Base-by-base conservation (phyloP, 78 protist genomes). In the Blattamonas nauphoetae region DNA sequence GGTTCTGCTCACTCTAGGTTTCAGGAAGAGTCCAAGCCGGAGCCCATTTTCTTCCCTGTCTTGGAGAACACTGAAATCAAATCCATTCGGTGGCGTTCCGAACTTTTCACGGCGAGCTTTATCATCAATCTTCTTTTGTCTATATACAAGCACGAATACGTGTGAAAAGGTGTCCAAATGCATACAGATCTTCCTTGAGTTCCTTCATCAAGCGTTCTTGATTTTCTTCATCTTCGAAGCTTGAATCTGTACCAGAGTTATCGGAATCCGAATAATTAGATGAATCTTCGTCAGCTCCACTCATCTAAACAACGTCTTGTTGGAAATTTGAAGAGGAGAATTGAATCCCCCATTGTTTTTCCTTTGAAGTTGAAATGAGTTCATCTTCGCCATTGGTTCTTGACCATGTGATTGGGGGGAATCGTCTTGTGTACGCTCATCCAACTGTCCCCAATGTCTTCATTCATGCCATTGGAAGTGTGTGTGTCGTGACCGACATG, bases 341-440 rank as follows among this genome's bases (percentile, higher is more conserved):
- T n/a, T n/a, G n/a, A n/a, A n/a, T n/a, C n/a, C n/a, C n/a, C n/a
- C n/a, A n/a, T n/a, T n/a, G n/a, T n/a, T n/a, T n/a, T n/a, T n/a
- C n/a, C n/a, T n/a, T n/a, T n/a, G n/a, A n/a, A n/a, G n/a, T 55
- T 55, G 11, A 55, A 55, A 55, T 55, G 71, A 29, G 38, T 29
- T 11, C 38, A 29, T 11, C 11, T 11, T 55, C 71, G 11, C 71
- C 71, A 29, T 55, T 55, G 21, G 11, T 21, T 55, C 21, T 79
- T 38, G 83, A 79, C 4, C 83, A 79, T 21, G 83, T 36, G 29
- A 79, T 79, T 79, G 83, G 83, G 29, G 83, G 83, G 41, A 6
- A n/a, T 4, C 33, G 21, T 38, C 5, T 21, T 79, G 42, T 79
- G 32, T 21, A 79, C 6, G 41, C 45, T 11, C 21, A 79, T 79